These are phyloP conservation scores for Fusarium circinatum DNA, from an alignment of 2,329 filamentous ascomycete species.

Conservation along the genomic window DNA sequence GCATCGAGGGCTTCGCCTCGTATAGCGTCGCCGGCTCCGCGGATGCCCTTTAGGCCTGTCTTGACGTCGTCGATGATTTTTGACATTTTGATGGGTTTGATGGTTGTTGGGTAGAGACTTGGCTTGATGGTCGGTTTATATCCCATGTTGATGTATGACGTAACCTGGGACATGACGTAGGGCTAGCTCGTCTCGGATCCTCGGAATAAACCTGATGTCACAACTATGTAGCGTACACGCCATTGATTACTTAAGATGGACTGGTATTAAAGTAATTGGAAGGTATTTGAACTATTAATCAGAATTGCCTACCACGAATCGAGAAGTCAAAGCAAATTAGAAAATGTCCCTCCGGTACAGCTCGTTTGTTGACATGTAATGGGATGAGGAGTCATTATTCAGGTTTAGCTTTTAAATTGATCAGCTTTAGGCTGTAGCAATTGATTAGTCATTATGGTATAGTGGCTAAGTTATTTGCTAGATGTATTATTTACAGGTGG, in stretches of 20 bases:
- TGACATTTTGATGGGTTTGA: constrained; percentile 20
- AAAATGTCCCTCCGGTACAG: fast-evolving
- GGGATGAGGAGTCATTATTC: too few species aligned
- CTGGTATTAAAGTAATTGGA: neutral
- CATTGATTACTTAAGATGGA: neutral
- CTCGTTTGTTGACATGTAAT: neutral
- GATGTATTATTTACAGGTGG: too few species aligned
- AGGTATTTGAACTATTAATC: fast-evolving
- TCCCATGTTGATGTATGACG: neutral
- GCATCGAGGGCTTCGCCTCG: constrained; percentile 33
- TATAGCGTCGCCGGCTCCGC: constrained; percentile 38
- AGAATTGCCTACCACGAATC: neutral
- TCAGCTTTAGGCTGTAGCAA: too few species aligned
- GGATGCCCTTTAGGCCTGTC: constrained; percentile 38
- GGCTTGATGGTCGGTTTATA: neutral
- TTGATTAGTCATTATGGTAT: too few species aligned
- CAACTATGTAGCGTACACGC: neutral
- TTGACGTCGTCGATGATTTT: constrained; percentile 40
- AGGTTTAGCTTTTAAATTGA: too few species aligned
- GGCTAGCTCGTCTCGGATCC: neutral
- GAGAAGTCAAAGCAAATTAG: neutral
- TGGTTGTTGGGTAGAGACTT: neutral
- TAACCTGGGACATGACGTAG: neutral
- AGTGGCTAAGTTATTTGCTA: too few species aligned
- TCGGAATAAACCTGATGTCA: neutral